Conservation (phyloP, 2,329 filamentous ascomycete genomes). For the Fusarium nelsonii region DNA sequence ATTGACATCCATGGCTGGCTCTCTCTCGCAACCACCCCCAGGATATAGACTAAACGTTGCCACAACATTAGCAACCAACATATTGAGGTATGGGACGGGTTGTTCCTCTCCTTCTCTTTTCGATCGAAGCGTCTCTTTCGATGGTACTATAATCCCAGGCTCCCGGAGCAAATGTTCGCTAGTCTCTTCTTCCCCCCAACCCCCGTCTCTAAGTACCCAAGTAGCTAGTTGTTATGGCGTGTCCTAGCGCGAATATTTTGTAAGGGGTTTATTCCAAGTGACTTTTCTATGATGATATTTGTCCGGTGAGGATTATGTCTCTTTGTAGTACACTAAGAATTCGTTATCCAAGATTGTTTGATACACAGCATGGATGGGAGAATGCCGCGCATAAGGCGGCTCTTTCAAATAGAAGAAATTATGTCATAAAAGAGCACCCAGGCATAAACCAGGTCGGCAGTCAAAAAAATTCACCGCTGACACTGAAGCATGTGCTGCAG, state of each 20-base stretch:
- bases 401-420: neutral
- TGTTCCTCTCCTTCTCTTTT: conserved; percentile 24
- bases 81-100: neutral
- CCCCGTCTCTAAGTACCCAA: conserved; percentile 2
- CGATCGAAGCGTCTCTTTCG: conserved; percentile 5
- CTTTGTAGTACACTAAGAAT: neutral
- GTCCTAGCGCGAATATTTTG: conserved; percentile 23
- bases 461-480: conserved; percentile 20
- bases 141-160: conserved; percentile 12
- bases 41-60: conserved; percentile 4
- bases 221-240: neutral
- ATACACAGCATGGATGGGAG: neutral
- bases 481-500: conserved; percentile 13
- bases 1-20: neutral
- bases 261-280: conserved; percentile 12
- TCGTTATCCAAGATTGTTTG: neutral
- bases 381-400: conserved; percentile 14
- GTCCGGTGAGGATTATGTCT: neutral
- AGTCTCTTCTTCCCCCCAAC: conserved; percentile 16
- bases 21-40: neutral
- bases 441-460: neutral
- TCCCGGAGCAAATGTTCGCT: conserved; percentile 23
- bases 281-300: neutral
- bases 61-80: conserved; percentile 2
- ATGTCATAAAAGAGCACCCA: conserved; percentile 3